phyloP scores from a whole-genome alignment of 2,329 filamentous ascomycete species.

The Orbilia quercus region DNA sequence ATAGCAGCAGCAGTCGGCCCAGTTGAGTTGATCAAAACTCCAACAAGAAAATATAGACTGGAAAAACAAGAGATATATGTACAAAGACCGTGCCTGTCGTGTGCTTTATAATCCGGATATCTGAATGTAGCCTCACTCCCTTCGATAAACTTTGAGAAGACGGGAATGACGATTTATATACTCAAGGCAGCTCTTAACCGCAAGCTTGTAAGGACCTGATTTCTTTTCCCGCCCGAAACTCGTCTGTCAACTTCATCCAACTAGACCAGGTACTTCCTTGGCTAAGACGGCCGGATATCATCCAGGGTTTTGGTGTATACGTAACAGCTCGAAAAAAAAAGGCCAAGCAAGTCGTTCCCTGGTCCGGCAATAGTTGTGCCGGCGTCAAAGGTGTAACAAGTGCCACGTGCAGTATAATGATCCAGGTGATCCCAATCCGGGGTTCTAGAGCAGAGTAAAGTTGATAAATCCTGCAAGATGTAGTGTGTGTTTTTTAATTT shows the following conservation, averaged over 20 bases:
- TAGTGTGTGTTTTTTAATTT: neutral
- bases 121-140: neutral
- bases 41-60: constrained; percentile 3
- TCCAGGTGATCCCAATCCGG: constrained; percentile 48
- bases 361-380: constrained; percentile 53
- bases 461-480: constrained; percentile 10
- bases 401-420: constrained; percentile 47
- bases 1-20: neutral
- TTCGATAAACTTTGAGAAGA: neutral
- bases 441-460: constrained; percentile 8
- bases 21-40: constrained; percentile 38
- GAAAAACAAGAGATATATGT: constrained; percentile 28
- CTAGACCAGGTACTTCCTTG: constrained; percentile 1
- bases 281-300: constrained; percentile 33
- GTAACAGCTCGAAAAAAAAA: constrained; percentile 22
- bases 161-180: constrained; percentile 50
- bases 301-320: constrained; percentile 25
- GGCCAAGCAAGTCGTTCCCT: constrained; percentile 3
- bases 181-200: neutral
- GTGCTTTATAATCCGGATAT: constrained; percentile 20
- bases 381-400: constrained; percentile 50
- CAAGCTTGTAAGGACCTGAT: neutral
- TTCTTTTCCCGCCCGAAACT: constrained; percentile 5
- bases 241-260: neutral
- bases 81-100: constrained; percentile 26